Percentiles rank a stretch among this genome's conserved stretches.
Evolutionary conservation across 2,329 filamentous ascomycete genomes (phyloP).

Genomic region (Aphanocladium album): DNA sequence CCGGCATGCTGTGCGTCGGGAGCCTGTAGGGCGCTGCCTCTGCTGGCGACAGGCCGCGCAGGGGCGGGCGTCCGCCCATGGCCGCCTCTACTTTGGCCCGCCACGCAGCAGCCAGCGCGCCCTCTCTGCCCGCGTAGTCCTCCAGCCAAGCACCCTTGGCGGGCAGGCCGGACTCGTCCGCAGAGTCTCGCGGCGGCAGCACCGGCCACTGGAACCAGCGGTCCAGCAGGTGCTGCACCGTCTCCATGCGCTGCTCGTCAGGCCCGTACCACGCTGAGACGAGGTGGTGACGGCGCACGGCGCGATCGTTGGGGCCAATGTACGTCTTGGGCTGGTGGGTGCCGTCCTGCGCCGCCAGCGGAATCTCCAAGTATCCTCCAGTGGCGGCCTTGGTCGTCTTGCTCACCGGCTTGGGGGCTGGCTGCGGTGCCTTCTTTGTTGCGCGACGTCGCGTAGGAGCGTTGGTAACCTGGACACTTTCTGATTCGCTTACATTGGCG

Average conservation of each 20-base stretch:
- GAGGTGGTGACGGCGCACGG: conserved; percentile 28
- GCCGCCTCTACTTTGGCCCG: conserved; percentile 20
- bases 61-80: neutral
- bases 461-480: conserved; percentile 15
- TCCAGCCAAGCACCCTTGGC: conserved; percentile 37
- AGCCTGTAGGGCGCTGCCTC: conserved; percentile 26
- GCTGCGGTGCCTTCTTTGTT: conserved; percentile 16
- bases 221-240: conserved; percentile 33
- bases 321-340: conserved; percentile 29
- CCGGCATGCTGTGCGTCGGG: conserved; percentile 23
- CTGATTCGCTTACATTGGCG: conserved; percentile 26
- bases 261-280: conserved; percentile 40
- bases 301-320: conserved; percentile 31
- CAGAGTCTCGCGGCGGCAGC: conserved; percentile 29
- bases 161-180: conserved; percentile 22
- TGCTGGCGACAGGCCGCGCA: conserved; percentile 18
- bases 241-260: conserved; percentile 28
- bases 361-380: conserved; percentile 26
- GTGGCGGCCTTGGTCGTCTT: conserved; percentile 20
- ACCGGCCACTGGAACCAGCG: conserved; percentile 38
- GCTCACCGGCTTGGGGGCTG: conserved; percentile 21
- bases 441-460: conserved; percentile 3
- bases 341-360: conserved; percentile 27
- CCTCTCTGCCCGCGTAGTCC: conserved; percentile 31
- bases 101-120: conserved; percentile 26